Base-by-base conservation (phyloP, 2,329 filamentous ascomycete species). In the Venturia oleaginea region DNA sequence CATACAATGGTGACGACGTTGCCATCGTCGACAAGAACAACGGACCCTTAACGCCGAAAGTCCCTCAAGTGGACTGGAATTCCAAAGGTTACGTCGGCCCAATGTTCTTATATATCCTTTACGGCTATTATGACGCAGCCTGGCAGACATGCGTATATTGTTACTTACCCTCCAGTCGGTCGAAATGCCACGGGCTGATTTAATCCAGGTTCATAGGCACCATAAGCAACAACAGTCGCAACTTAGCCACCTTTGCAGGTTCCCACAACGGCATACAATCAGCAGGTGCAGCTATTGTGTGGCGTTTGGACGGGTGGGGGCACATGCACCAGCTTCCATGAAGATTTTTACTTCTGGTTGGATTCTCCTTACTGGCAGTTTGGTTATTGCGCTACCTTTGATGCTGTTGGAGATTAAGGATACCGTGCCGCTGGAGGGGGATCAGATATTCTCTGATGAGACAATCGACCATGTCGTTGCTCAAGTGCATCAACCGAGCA, bases 131-230 rank as follows among this genome's bases (percentile, higher is more conserved):
- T 70, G 93, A 97, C 74, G 90, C 92, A 51, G 84, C 87, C 63
- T 97, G 92, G 88, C 93, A 97, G 79, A 93, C 91, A 0, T 86
- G 82, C 71, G 87, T 92, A 59, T 96, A 97, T 81, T 97, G 92
- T 92, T 83, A 74, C 69, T 79, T 73, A 55, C 17, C 61, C 48
- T 57, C 15, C 4, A 30, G 30, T 19, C 13, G 11, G 2, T 13
- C 59, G n/a, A n/a, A n/a, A n/a, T n/a, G n/a, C n/a, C n/a, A n/a
- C 55, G 10, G 59, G n/a, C 37, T 55, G 13, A 65, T 63, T 38
- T 66, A 68, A 63, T 69, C 62, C 40, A 89, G 87, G 87, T 92
- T 89, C 80, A 96, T 97, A 89, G 93, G 92, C 61, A 85, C 92
- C 10, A 82, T 97, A 48, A 92, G 90, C 73, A 97, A 97, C 84